phyloP scores from a whole-genome alignment of 495 filamentous ascomycete genomes.

The Platismatia glauca region DNA sequence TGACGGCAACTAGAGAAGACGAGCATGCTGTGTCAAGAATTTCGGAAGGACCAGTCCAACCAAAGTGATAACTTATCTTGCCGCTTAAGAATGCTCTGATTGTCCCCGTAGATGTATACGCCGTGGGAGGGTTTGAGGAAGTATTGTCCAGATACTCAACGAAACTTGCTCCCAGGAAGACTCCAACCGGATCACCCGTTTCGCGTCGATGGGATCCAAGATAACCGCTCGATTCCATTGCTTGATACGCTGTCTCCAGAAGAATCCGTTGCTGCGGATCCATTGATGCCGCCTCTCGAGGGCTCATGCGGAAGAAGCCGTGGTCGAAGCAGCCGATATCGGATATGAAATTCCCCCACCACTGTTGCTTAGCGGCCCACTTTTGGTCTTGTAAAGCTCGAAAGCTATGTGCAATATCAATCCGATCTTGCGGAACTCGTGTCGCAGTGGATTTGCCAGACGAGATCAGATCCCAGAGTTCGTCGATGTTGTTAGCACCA shows the following conservation, averaged over 20 bases:
- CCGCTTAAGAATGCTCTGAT: conserved; percentile 27
- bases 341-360: conserved; percentile 40
- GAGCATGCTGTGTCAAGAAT: conserved; percentile 43
- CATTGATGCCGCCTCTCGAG: conserved; percentile 40
- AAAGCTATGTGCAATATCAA: conserved; percentile 15
- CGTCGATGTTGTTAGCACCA: conserved; percentile 32
- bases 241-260: conserved; percentile 43
- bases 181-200: conserved; percentile 27
- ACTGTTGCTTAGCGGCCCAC: conserved; percentile 7
- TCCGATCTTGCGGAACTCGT: conserved; percentile 19
- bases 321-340: conserved; percentile 42
- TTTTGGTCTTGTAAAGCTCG: conserved; percentile 17
- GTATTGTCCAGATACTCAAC: conserved; percentile 33
- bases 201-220: conserved; percentile 19
- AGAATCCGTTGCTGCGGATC: conserved; percentile 46
- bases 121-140: conserved; percentile 25
- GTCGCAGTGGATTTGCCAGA: conserved; percentile 16
- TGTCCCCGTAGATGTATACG: conserved; percentile 30
- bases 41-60: conserved; percentile 41
- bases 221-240: conserved; percentile 40
- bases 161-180: conserved; percentile 29
- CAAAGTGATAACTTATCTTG: conserved; percentile 31
- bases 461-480: conserved; percentile 35
- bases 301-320: conserved; percentile 42
- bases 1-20: conserved; percentile 35